These are phyloP conservation scores for Eutrema salsugineum DNA, from an alignment of 441 rosid species.

Conservation along the genomic window DNA sequence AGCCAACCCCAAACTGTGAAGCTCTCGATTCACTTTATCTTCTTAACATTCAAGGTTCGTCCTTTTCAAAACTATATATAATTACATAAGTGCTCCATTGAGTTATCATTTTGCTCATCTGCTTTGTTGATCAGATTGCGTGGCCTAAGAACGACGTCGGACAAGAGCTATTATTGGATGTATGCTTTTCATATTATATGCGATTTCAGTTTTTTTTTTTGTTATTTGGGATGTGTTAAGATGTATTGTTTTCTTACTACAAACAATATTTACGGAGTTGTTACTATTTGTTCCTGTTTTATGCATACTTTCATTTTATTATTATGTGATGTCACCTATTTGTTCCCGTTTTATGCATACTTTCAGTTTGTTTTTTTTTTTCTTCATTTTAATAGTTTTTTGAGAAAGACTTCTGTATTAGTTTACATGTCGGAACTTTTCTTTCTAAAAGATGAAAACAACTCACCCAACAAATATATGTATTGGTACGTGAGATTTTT, in stretches of 20 bases:
- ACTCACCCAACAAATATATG: neutral
- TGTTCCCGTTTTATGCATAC: too few species aligned
- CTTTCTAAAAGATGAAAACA: neutral
- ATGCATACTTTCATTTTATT: neutral
- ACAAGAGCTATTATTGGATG: neutral
- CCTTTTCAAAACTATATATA: neutral
- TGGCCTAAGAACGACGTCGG: constrained; percentile 16
- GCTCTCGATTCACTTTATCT: constrained; percentile 43
- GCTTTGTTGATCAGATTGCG: constrained; percentile 13
- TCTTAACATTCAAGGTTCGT: constrained; percentile 50
- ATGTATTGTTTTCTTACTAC: neutral
- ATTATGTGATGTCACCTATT: neutral
- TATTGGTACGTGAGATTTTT: neutral
- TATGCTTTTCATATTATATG: neutral
- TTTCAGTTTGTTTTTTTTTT: too few species aligned
- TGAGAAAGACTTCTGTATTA: too few species aligned
- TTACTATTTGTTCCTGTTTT: neutral
- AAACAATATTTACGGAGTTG: neutral
- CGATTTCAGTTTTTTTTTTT: neutral
- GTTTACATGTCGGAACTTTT: neutral
- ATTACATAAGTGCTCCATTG: neutral
- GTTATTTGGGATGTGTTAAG: neutral
- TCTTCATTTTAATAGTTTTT: too few species aligned
- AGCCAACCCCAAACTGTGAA: constrained; percentile 30
- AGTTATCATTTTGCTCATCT: neutral